Conservation (phyloP, 441 rosid genomes). For the Adansonia madagascariensis region DNA sequence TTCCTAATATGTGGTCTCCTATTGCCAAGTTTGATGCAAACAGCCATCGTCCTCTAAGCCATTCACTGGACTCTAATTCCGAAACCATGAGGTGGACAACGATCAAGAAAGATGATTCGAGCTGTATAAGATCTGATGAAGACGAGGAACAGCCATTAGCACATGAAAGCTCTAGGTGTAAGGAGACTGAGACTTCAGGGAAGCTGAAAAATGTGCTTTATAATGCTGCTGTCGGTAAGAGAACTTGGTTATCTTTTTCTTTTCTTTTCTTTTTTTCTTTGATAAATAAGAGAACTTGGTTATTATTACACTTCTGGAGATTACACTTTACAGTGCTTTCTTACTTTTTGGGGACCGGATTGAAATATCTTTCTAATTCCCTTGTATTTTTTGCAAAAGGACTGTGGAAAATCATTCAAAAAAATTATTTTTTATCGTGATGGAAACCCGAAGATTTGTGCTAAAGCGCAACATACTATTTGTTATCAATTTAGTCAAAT, state of each 20-base stretch:
- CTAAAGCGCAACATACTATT: conserved; percentile 5
- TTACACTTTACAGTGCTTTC: conserved; percentile 18
- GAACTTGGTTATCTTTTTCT: conserved; percentile 15
- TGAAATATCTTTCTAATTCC: background rate
- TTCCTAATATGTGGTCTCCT: conserved; percentile 63
- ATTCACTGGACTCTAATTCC: conserved; percentile 60
- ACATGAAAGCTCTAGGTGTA: conserved; percentile 33
- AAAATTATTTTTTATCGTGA: background rate
- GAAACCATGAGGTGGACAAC: conserved; percentile 44
- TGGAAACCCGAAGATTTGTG: background rate
- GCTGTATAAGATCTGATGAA: conserved; percentile 37
- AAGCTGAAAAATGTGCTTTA: conserved; percentile 39
- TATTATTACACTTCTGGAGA: background rate
- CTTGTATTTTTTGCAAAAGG: background rate
- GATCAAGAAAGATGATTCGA: conserved; percentile 39
- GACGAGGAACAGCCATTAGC: conserved; percentile 38
- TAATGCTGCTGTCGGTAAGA: conserved; percentile 68
- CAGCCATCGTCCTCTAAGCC: conserved; percentile 53
- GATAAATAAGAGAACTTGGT: conserved; percentile 43
- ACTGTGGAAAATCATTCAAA: background rate
- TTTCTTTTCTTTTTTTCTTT: background rate
- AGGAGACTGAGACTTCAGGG: conserved; percentile 36
- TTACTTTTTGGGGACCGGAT: background rate
- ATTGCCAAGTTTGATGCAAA: conserved; percentile 37
- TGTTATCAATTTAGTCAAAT: background rate